These are phyloP conservation scores for Erysiphe pisi DNA, from an alignment of 2,329 filamentous ascomycete species.

Conservation along the genomic window DNA sequence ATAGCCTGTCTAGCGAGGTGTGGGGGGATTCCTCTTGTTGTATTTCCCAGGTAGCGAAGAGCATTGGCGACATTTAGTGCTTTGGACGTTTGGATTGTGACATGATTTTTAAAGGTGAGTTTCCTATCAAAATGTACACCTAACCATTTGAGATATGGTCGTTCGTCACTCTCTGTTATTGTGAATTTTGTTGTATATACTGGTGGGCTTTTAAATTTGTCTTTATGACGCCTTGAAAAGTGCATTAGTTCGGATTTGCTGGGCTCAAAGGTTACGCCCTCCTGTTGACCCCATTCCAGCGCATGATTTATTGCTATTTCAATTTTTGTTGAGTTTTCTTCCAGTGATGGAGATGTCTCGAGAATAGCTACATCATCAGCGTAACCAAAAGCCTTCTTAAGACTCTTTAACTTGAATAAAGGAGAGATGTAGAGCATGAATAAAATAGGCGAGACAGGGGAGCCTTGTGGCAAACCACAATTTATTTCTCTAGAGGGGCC, in stretches of 20 bases:
- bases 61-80: not conserved
- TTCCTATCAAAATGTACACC: not conserved
- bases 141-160: slow-evolving; percentile 14
- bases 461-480: no score
- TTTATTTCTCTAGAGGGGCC: no score
- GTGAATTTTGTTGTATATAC: not conserved
- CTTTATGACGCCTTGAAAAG: not conserved
- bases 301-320: no score
- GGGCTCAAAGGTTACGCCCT: not conserved
- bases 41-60: not conserved
- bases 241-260: not conserved
- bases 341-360: no score
- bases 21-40: not conserved
- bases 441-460: no score
- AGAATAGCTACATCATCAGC: no score
- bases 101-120: not conserved
- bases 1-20: not conserved
- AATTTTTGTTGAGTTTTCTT: no score
- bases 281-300: not conserved
- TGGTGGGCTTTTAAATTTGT: not conserved
- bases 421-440: no score
- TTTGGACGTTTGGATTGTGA: not conserved
- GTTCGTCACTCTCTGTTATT: not conserved
- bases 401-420: no score
- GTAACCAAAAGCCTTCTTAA: no score